phyloP scores from a whole-genome alignment of 495 filamentous ascomycete species.

The Bryoglossum gracile region DNA sequence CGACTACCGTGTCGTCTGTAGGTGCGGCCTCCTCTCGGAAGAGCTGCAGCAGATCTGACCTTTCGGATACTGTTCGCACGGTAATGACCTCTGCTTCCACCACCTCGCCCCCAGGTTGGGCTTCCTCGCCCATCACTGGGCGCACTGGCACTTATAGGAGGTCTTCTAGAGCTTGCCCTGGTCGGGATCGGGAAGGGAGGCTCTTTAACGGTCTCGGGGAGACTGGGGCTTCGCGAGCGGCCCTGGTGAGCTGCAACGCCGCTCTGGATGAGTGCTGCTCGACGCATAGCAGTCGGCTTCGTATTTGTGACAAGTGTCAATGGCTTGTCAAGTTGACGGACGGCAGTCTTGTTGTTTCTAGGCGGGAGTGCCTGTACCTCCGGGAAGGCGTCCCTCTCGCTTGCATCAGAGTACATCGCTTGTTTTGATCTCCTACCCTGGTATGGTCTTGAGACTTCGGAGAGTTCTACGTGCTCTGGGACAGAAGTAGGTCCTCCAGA shows the following conservation, averaged over 20 bases:
- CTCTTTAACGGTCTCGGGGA: slow-evolving; percentile 47
- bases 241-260: slow-evolving; percentile 64
- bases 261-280: slow-evolving; percentile 67
- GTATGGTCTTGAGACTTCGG: slow-evolving; percentile 15
- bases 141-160: slow-evolving; percentile 56
- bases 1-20: slow-evolving; percentile 45
- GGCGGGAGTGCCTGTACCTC: slow-evolving; percentile 14
- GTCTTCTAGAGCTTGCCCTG: slow-evolving; percentile 76
- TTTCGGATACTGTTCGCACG: slow-evolving; percentile 62
- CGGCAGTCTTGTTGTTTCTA: slow-evolving; percentile 6
- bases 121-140: slow-evolving; percentile 70
- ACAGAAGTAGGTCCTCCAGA: slow-evolving; percentile 21
- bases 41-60: slow-evolving; percentile 68
- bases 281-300: slow-evolving; percentile 40
- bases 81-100: slow-evolving; percentile 33
- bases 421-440: slow-evolving; percentile 6
- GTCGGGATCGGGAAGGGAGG: slow-evolving; percentile 90
- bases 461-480: slow-evolving; percentile 21
- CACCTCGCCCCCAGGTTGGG: slow-evolving; percentile 52
- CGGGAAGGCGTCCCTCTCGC: slow-evolving; percentile 8
- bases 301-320: slow-evolving; percentile 22
- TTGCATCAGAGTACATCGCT: slow-evolving; percentile 9
- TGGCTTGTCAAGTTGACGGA: slow-evolving; percentile 26
- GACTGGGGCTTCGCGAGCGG: slow-evolving; percentile 68
- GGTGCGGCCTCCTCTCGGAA: slow-evolving; percentile 45